Evolutionary conservation across 108 stramenopile genomes (phyloP).

Genomic region (Licmophora abbreviata): DNA sequence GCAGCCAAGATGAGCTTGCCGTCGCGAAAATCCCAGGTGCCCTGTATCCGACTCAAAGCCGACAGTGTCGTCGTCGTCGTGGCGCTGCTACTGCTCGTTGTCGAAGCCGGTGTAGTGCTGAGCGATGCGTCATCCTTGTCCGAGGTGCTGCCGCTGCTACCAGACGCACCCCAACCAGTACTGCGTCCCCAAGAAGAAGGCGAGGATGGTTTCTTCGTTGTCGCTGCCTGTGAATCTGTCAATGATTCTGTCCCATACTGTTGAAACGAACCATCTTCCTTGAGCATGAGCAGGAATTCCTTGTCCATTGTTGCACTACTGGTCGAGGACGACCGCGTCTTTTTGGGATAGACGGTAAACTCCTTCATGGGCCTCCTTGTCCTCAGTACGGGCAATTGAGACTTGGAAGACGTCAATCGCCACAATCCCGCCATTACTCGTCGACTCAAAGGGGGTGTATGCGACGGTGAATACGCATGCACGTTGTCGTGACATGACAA

Average conservation of each 20-base stretch:
- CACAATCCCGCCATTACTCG: slow-evolving; percentile 69
- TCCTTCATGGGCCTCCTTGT: slow-evolving; percentile 84
- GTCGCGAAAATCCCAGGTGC: slow-evolving; percentile 68
- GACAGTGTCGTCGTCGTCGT: slow-evolving; percentile 9
- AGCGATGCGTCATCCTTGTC: not conserved
- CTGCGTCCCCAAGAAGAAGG: too few species aligned
- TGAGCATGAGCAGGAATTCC: slow-evolving; percentile 69
- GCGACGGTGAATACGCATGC: too few species aligned
- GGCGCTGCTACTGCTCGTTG: not conserved
- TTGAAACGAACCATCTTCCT: slow-evolving; percentile 68
- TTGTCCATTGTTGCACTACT: slow-evolving; percentile 19
- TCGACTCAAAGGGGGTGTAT: slow-evolving; percentile 42
- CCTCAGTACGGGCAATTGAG: slow-evolving; percentile 7
- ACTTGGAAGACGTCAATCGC: slow-evolving; percentile 23
- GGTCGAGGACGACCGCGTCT: not conserved
- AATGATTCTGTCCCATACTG: slow-evolving; percentile 36
- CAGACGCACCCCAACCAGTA: too few species aligned
- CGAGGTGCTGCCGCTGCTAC: not conserved
- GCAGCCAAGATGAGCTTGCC: slow-evolving; percentile 74
- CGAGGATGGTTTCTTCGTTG: slow-evolving; percentile 23
- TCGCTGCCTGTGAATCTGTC: not conserved
- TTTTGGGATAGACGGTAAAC: slow-evolving; percentile 64
- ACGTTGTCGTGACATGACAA: too few species aligned
- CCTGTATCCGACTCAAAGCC: slow-evolving; percentile 23
- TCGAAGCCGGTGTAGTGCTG: not conserved